phyloP scores from a whole-genome alignment of 305 asterid species.

The Petunia hybrid region DNA sequence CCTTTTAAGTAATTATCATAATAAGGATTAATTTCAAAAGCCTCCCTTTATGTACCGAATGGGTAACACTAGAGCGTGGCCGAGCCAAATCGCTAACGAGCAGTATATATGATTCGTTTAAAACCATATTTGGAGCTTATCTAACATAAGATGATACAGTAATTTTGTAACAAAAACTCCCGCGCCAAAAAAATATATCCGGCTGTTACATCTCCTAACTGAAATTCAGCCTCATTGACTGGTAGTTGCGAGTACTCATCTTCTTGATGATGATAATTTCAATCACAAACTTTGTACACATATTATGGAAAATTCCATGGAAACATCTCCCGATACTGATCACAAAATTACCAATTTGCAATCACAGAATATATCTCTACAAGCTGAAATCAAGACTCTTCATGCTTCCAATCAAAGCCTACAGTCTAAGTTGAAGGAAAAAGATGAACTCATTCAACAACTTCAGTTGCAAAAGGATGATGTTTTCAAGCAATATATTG shows the following conservation, averaged over 20 bases:
- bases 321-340: background rate
- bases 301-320: background rate
- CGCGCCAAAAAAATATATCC: slow-evolving; percentile 14
- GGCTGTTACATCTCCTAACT: background rate
- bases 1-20: no score
- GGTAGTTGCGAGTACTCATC: slow-evolving; percentile 2
- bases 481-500: slow-evolving; percentile 24
- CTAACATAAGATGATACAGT: background rate
- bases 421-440: background rate
- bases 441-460: slow-evolving; percentile 16
- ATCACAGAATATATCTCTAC: background rate
- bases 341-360: background rate
- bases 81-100: no score
- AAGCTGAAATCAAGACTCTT: slow-evolving; percentile 21
- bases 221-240: slow-evolving; percentile 18
- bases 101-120: no score
- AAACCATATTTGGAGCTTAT: no score
- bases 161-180: slow-evolving; percentile 26
- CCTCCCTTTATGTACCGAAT: no score
- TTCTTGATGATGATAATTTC: background rate
- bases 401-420: slow-evolving; percentile 26
- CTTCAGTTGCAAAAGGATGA: slow-evolving; percentile 33
- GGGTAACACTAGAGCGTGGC: no score
- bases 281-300: background rate
- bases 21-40: no score